Evolutionary conservation across 2,329 filamentous ascomycete species (phyloP), one percentile per base, ranked within the genome.

Genomic region (Gyromitra esculenta): DNA sequence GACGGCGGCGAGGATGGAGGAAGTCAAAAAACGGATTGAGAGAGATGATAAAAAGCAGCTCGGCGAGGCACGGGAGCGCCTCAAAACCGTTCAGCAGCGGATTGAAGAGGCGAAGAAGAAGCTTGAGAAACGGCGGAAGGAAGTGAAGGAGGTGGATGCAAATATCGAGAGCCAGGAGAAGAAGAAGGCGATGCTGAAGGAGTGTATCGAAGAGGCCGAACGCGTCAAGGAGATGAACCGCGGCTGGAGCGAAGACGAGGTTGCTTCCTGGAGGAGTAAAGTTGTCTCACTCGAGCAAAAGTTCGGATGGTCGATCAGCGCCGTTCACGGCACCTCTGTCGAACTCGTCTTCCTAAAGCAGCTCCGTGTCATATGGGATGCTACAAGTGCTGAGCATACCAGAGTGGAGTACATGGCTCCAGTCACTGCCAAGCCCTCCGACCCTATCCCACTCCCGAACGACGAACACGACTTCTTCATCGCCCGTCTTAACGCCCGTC

Each of bases 211-310:
- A 75, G 91, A 93, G 81, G 92, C 94, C 0, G 94, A 97, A 83
- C 90, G 90, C 79, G 87, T 96, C 35, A 89, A 92, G 77, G 94
- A 97, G 82, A 92, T 97, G 81, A 97, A 92, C 82, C 90, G 94
- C 68, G 94, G 95, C 50, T 97, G 94, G 91, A 95, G 91, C 73
- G 89, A 91, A 67, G 90, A 88, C 37, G 96, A 98, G 84, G 92
- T 98, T 78, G 88, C 88, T 78, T 85, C 86, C 8, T 79, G 78
- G 76, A 75, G 59, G 37, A 48, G 39, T 13, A 76, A 75, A 50
- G 74, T 73, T 8, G 21, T 25, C 11, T 64, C 13, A 9, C 63
- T 78, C 1, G 78, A 80, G 39, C 39, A 48, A 35, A 73, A 65
- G 7, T 68, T 13, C 18, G 78, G 79, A n/a, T 80, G 79, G 79